phyloP scores from a whole-genome alignment of 768 basidiomycete species.

The Pulveroboletus sp. region DNA sequence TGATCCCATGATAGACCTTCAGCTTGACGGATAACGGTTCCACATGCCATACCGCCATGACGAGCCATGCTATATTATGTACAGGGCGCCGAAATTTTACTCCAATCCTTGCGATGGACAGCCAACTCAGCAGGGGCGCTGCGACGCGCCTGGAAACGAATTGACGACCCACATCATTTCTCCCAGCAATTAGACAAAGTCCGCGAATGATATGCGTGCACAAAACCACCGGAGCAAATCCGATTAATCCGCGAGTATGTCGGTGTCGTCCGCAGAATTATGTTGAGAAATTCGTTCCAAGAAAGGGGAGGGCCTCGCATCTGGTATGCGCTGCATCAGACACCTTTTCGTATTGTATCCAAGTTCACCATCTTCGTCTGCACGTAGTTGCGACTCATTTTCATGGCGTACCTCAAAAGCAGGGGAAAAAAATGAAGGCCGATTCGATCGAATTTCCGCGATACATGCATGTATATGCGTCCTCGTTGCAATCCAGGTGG shows the following conservation, averaged over 20 bases:
- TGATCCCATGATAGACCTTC: constrained; percentile 6
- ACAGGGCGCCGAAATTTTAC: not conserved
- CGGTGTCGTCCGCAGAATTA: not conserved
- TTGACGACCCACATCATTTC: constrained; percentile 18
- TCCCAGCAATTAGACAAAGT: not conserved
- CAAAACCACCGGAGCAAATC: not conserved
- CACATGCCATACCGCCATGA: not conserved
- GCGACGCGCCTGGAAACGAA: not conserved
- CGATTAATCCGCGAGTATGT: not conserved
- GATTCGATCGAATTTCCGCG: not conserved
- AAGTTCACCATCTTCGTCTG: not conserved
- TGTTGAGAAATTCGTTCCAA: too few relatives aligned
- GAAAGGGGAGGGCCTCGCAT: not conserved
- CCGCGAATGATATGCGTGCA: constrained; percentile 3
- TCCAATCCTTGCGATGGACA: constrained; percentile 1
- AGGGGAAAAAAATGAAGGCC: not conserved
- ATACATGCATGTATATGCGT: not conserved
- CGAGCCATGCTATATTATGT: not conserved
- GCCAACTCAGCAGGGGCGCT: not conserved
- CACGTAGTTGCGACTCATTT: not conserved
- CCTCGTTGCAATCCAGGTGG: too few relatives aligned
- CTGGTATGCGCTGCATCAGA: not conserved
- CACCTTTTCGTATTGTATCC: not conserved
- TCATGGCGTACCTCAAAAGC: not conserved
- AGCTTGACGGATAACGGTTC: constrained; percentile 1